Evolutionary conservation across 1,284 basidiomycete genomes (phyloP).

Genomic region (Rhodotorula sp.): DNA sequence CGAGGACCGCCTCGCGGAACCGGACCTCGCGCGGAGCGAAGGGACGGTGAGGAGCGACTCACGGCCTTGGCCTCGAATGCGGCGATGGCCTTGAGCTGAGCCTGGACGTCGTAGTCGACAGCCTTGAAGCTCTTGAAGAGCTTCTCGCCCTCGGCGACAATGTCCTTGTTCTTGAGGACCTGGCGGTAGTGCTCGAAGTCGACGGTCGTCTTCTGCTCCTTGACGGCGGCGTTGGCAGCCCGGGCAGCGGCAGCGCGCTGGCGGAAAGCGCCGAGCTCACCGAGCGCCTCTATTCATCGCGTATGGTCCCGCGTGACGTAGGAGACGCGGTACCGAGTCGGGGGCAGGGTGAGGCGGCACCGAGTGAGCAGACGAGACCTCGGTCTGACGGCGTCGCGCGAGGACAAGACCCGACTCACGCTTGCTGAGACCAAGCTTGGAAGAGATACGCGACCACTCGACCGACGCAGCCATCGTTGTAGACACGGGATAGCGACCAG

Average conservation of each 20-base stretch:
- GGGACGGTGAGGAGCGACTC: slow-evolving; percentile 49
- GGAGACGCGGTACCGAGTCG: too few species aligned
- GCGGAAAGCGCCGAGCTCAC: slow-evolving; percentile 89
- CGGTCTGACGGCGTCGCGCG: neutral
- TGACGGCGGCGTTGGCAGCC: slow-evolving; percentile 32
- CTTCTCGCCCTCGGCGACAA: slow-evolving; percentile 92
- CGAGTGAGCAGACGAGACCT: neutral
- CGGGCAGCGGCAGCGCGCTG: slow-evolving; percentile 84
- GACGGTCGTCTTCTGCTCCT: slow-evolving; percentile 47
- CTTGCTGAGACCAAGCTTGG: slow-evolving; percentile 86
- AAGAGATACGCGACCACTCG: slow-evolving; percentile 88
- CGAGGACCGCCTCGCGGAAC: neutral
- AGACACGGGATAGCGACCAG: neutral
- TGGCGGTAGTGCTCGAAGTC: slow-evolving; percentile 90
- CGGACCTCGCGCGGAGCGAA: neutral
- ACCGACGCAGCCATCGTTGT: slow-evolving; percentile 24
- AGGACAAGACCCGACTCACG: slow-evolving; percentile 54
- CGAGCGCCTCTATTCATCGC: slow-evolving; percentile 73
- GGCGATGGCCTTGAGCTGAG: slow-evolving; percentile 93
- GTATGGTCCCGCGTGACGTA: neutral
- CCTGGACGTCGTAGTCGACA: slow-evolving; percentile 87
- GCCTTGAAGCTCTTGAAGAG: slow-evolving; percentile 87
- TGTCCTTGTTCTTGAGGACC: slow-evolving; percentile 85
- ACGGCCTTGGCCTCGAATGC: slow-evolving; percentile 97
- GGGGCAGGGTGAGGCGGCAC: neutral